Evolutionary conservation across 208 protist species (phyloP), one percentile per base, ranked within the genome.

Genomic region (Leptomonas seymouri): DNA sequence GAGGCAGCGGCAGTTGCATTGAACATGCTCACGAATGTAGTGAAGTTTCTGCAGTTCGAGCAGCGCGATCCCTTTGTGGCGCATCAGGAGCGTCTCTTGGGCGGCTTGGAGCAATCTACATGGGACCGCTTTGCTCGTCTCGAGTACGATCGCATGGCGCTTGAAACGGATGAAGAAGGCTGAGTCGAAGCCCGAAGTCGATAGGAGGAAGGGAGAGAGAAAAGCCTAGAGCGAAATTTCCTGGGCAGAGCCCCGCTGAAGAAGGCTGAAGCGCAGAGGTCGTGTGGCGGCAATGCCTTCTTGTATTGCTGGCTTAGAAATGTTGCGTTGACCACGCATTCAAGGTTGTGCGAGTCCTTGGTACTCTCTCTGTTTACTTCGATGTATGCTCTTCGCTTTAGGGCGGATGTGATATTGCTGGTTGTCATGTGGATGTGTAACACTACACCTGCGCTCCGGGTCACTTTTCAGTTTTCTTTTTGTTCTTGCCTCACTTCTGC

Each of bases 31-130:
- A 97, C 95, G 4, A 98, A 98, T 68, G 85, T 98, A 2, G 79
- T 89, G 42, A 97, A 95, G 58, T 98, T 98, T 57, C 67, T 98
- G 34, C 84, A 90, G 51, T 98, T 94, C 78, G 98, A 99, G 71
- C 84, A 93, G 56, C 81, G 84, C 31, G 97, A 98, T 53, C 95
- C 96, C 0, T 93, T 97, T 66, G 82, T 94, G 9, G 74, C 76
- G 27, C 86, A 96, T 45, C 75, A 86, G 41, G 86, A 97, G 60
- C 85, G 87, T 8, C 57, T 95, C 14, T 45, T 86, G 0, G 79
- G 85, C 46, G 84, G 85, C 20, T 21, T 85, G n/a, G 85, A 93
- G 76, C 84, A 90, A 63, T 93, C 82, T 1, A 74, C 90, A 45
- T 98, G 97, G 97, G 94, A 98, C 71, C 82, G 90, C 42, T 98